Conservation (phyloP, 352 stramenopile genomes). For the Phytophthora foliorum region DNA sequence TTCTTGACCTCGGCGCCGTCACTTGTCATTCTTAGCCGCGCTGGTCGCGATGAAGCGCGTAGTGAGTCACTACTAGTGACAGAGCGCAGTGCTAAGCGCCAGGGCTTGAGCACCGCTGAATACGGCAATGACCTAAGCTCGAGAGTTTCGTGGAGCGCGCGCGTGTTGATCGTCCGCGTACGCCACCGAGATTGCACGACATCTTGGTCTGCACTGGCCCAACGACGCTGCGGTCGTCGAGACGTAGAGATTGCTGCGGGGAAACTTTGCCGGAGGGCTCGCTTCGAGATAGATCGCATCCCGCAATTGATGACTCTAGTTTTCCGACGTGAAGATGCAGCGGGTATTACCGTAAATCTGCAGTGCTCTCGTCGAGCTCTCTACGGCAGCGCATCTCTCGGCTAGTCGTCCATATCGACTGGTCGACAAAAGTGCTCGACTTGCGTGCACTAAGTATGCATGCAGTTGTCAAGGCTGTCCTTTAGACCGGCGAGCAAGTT, state of each 20-base stretch:
- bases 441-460: no score
- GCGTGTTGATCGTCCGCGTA: not conserved
- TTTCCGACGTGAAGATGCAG: not conserved
- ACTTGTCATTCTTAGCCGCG: not conserved
- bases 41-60: not conserved
- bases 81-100: no score
- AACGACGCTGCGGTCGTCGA: conserved; percentile 1
- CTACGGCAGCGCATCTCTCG: conserved; percentile 1
- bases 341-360: not conserved
- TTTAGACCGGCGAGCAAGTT: no score
- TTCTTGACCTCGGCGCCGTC: not conserved
- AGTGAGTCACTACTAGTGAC: no score
- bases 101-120: no score
- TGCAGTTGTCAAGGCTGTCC: no score
- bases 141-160: no score
- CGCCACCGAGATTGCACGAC: not conserved
- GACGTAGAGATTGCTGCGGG: not conserved
- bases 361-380: conserved; percentile 3
- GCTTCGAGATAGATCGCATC: not conserved
- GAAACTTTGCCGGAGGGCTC: not conserved
- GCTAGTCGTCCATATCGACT: no score
- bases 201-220: not conserved
- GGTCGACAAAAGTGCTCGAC: not conserved
- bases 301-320: conserved; percentile 9
- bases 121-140: no score